Conservation (phyloP, 176 grass and related monocot species). For the Aegilops tauschii region DNA sequence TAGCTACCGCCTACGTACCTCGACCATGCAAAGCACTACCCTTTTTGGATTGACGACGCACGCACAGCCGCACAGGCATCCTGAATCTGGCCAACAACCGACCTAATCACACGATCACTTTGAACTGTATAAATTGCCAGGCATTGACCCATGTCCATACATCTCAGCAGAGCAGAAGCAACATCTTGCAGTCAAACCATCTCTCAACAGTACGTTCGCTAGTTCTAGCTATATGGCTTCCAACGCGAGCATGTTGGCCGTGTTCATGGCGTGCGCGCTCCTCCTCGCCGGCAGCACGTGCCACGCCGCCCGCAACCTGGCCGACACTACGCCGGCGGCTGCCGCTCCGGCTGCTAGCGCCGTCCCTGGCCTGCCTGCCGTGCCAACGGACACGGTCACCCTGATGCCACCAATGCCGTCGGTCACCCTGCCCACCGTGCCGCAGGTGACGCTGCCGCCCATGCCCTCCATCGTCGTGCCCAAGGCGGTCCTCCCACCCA, state of each 20-base stretch:
- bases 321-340: neutral
- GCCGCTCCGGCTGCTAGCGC: neutral
- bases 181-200: neutral
- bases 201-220: too few species aligned
- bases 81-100: neutral
- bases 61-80: neutral
- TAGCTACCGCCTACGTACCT: neutral
- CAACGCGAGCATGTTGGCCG: neutral
- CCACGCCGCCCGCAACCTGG: slow-evolving; percentile 5
- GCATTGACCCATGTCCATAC: neutral
- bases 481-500: neutral
- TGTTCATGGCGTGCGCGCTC: slow-evolving; percentile 1
- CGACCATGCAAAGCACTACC: too few species aligned
- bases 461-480: neutral
- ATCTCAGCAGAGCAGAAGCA: neutral
- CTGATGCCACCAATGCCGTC: neutral
- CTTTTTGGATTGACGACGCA: neutral
- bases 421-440: neutral
- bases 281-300: neutral
- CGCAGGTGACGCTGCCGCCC: neutral
- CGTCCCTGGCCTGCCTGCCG: neutral
- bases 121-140: neutral
- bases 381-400: neutral
- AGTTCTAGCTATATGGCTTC: neutral
- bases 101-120: neutral